Percentiles rank a stretch among this genome's conserved stretches.
phyloP scores from a whole-genome alignment of 495 filamentous ascomycete species.

The Aspergillus sclerotioniger region DNA sequence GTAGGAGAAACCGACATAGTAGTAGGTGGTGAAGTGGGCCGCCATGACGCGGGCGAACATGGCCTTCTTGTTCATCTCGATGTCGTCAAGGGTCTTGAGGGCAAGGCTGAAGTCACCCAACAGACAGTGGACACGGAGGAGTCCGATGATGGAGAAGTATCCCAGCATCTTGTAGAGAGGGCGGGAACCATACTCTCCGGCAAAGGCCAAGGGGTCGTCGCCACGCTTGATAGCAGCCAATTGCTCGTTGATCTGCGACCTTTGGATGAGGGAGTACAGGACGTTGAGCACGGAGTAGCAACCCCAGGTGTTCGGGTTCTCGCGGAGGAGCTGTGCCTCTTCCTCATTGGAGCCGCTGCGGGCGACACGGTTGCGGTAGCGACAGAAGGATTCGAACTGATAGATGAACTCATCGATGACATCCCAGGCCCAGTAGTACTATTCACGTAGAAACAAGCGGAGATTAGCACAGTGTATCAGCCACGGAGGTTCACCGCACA shows the following conservation, averaged over 20 bases:
- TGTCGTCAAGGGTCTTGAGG: slow-evolving; percentile 97
- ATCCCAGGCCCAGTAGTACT: slow-evolving; percentile 99
- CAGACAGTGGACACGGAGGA: slow-evolving; percentile 93
- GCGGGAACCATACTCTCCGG: slow-evolving; percentile 91
- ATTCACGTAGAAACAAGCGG: slow-evolving; percentile 15
- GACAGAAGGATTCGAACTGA: slow-evolving; percentile 99
- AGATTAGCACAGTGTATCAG: slow-evolving; percentile 13
- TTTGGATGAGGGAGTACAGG: slow-evolving; percentile 96
- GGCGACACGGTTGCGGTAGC: slow-evolving; percentile 88
- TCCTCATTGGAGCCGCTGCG: slow-evolving; percentile 81
- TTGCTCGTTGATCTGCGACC: slow-evolving; percentile 97
- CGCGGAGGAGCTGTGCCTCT: slow-evolving; percentile 84
- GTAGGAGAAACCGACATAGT: slow-evolving; percentile 99
- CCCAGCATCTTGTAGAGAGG: slow-evolving; percentile 96
- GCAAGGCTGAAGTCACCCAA: slow-evolving; percentile 97
- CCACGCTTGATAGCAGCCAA: slow-evolving; percentile 89
- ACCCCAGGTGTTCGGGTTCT: slow-evolving; percentile 98
- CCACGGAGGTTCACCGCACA: slow-evolving; percentile 12
- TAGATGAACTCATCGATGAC: slow-evolving; percentile 99
- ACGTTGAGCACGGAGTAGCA: slow-evolving; percentile 99
- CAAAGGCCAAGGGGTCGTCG: slow-evolving; percentile 79
- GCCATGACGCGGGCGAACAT: slow-evolving; percentile 99
- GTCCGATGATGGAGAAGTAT: slow-evolving; percentile 97
- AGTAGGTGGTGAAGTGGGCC: slow-evolving; percentile 99
- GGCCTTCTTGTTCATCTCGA: slow-evolving; percentile 99